Percentiles rank a stretch among this genome's conserved stretches.
phyloP scores from a whole-genome alignment of 192 early-diverging fungal genomes.

The Mortierella hygrophila region DNA sequence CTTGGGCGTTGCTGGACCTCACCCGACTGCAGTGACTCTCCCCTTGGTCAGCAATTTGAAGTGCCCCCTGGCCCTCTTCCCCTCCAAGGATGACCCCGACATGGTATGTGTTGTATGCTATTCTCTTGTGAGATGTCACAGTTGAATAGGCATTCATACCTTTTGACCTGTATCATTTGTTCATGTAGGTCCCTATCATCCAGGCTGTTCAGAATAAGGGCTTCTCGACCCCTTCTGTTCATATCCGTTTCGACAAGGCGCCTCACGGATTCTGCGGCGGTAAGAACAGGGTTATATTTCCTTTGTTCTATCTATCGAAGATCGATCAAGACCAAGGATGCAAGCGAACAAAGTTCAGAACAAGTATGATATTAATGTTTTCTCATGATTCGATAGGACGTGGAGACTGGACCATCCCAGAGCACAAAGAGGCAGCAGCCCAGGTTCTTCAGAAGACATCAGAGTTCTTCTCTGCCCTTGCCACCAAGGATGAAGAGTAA shows the following conservation, averaged over 20 bases:
- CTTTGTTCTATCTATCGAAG: background rate
- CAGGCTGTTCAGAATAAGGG: constrained; percentile 13
- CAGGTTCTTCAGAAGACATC: constrained; percentile 13
- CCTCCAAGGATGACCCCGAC: constrained; percentile 18
- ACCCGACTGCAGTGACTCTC: constrained; percentile 11
- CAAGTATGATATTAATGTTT: background rate
- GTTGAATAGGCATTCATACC: background rate
- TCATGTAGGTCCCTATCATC: constrained; percentile 10
- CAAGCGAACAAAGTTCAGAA: background rate
- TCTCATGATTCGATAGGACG: constrained; percentile 6
- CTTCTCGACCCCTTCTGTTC: constrained; percentile 5
- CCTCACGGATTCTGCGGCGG: constrained; percentile 25
- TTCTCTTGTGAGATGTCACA: background rate
- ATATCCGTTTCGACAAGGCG: constrained; percentile 18
- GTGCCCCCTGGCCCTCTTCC: constrained; percentile 23
- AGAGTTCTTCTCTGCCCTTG: constrained; percentile 18
- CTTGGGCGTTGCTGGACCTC: constrained; percentile 24
- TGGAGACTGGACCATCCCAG: constrained; percentile 28
- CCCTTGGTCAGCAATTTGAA: constrained; percentile 9
- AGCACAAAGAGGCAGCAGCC: constrained; percentile 21
- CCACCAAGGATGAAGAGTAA: constrained; percentile 7
- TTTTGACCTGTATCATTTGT: background rate
- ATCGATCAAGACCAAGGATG: background rate
- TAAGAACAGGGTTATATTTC: background rate
- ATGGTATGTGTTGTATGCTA: constrained; percentile 6